Percentiles rank a stretch among this genome's conserved stretches.
phyloP scores from a whole-genome alignment of 1,139 yeast species.

The Debaryomyces fabryi region DNA sequence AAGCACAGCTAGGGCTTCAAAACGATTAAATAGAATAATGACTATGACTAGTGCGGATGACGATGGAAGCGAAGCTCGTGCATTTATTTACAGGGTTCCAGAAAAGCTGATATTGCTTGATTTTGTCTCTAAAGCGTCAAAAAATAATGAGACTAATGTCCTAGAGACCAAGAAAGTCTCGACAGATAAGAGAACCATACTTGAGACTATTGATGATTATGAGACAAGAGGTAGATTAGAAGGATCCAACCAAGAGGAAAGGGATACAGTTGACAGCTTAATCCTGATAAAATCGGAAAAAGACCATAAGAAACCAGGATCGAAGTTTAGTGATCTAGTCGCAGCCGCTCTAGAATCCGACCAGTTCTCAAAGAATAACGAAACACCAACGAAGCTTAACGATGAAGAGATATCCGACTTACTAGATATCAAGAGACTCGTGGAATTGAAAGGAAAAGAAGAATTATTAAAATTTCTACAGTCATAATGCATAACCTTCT shows the following conservation, averaged over 20 bases:
- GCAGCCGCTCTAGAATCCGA: constrained; percentile 27
- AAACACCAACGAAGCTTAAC: constrained; percentile 12
- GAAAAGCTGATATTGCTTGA: constrained; percentile 76
- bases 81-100: constrained; percentile 65
- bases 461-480: constrained; percentile 61
- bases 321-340: constrained; percentile 31
- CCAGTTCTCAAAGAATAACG: constrained; percentile 21
- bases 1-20: constrained; percentile 48
- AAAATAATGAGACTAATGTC: constrained; percentile 26
- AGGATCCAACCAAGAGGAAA: constrained; percentile 26
- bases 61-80: constrained; percentile 30
- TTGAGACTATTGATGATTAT: constrained; percentile 28
- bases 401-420: constrained; percentile 55
- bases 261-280: constrained; percentile 29
- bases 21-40: constrained; percentile 37
- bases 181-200: constrained; percentile 26
- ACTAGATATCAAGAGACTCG: constrained; percentile 57
- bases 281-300: constrained; percentile 18
- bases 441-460: constrained; percentile 71
- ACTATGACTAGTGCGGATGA: constrained; percentile 34
- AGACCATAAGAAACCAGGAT: constrained; percentile 14
- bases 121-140: constrained; percentile 57
- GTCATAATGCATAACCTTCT: constrained; percentile 12
- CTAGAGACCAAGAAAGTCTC: constrained; percentile 12
- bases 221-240: constrained; percentile 25